These are phyloP conservation scores for Brettanomyces nanus DNA, from an alignment of 805 yeast genomes.

Conservation along the genomic window DNA sequence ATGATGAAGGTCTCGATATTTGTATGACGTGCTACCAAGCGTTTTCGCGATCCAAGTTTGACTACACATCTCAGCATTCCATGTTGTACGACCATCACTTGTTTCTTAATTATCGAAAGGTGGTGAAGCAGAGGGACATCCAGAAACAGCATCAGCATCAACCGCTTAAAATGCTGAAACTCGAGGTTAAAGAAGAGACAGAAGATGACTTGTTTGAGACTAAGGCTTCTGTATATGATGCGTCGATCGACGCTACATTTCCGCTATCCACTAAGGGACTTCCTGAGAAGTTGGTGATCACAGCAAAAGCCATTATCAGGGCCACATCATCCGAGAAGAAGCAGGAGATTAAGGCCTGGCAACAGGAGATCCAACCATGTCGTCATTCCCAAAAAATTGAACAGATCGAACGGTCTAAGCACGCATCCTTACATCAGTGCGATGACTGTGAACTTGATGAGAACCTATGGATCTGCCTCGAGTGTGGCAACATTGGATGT, in stretches of 20 bases:
- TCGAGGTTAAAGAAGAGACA: slow-evolving; percentile 55
- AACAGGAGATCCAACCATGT: slow-evolving; percentile 76
- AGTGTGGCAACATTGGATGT: slow-evolving; percentile 89
- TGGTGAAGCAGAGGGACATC: slow-evolving; percentile 33
- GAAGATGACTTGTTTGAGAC: slow-evolving; percentile 59
- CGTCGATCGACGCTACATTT: slow-evolving; percentile 21
- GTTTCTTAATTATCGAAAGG: slow-evolving; percentile 53
- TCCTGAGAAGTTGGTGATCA: slow-evolving; percentile 23
- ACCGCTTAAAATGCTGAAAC: slow-evolving; percentile 45
- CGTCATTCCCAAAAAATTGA: slow-evolving; percentile 56
- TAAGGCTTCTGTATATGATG: slow-evolving; percentile 32
- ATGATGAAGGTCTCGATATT: slow-evolving; percentile 55
- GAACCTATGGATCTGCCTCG: slow-evolving; percentile 87
- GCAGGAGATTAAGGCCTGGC: slow-evolving; percentile 86
- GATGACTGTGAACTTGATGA: slow-evolving; percentile 53
- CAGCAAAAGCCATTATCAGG: slow-evolving; percentile 37
- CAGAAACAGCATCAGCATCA: slow-evolving; percentile 21
- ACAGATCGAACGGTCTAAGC: slow-evolving; percentile 26
- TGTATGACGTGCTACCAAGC: slow-evolving; percentile 71
- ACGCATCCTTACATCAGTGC: slow-evolving; percentile 38
- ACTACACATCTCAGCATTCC: slow-evolving; percentile 54
- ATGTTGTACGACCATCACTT: slow-evolving; percentile 42
- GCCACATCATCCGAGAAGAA: slow-evolving; percentile 52
- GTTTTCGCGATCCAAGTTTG: slow-evolving; percentile 39
- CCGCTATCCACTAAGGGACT: slow-evolving; percentile 23